These are phyloP conservation scores for Phaeosphaeria sp. DNA, from an alignment of 2,329 filamentous ascomycete genomes.

Conservation along the genomic window DNA sequence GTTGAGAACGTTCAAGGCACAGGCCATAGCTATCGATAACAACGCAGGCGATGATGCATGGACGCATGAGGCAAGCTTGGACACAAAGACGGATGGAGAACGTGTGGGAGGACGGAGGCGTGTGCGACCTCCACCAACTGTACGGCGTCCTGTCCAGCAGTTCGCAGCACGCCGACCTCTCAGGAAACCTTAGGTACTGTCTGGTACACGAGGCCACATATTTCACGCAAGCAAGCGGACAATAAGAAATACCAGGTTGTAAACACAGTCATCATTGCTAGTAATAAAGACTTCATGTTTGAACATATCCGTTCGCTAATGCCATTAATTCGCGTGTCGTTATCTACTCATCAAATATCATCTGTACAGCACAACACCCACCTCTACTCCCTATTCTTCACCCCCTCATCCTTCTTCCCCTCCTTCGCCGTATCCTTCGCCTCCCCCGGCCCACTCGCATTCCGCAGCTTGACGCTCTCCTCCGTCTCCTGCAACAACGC, in stretches of 20 bases:
- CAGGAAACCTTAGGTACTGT: neutral
- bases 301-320: no score
- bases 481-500: conserved; percentile 7
- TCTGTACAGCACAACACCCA: no score
- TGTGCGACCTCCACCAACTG: neutral
- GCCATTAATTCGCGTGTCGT: no score
- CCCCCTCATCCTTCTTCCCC: neutral
- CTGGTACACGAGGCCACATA: no score
- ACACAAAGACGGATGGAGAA: neutral
- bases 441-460: conserved; percentile 8
- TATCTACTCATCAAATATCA: no score
- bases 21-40: neutral
- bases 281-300: no score
- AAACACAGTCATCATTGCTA: no score
- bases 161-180: neutral
- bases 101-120: neutral
- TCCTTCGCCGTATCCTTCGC: conserved; percentile 1
- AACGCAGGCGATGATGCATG: neutral
- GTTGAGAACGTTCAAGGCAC: neutral
- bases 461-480: conserved; percentile 11
- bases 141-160: neutral
- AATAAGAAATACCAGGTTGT: no score
- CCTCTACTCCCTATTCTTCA: neutral
- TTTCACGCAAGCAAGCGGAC: no score
- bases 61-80: conserved; percentile 5